Conservation (phyloP, 2,329 filamentous ascomycete species). For the Aspergillus japonicus region DNA sequence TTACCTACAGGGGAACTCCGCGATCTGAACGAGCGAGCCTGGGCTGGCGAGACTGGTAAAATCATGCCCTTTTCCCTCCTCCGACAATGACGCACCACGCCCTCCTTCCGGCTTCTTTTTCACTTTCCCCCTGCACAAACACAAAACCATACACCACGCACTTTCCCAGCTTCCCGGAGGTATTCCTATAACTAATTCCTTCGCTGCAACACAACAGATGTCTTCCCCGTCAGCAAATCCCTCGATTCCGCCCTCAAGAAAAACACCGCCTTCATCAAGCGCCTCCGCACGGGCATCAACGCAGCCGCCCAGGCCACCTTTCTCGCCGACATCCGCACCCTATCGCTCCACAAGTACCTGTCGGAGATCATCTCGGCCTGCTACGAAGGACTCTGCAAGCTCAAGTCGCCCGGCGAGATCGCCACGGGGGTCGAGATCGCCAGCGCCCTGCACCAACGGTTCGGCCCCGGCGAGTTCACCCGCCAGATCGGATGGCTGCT, state of each 20-base stretch:
- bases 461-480: slow-evolving; percentile 86
- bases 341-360: slow-evolving; percentile 93
- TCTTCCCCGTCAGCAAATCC: slow-evolving; percentile 73
- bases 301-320: slow-evolving; percentile 77
- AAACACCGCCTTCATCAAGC: slow-evolving; percentile 97
- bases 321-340: slow-evolving; percentile 80
- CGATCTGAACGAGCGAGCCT: slow-evolving; percentile 80
- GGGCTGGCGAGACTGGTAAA: slow-evolving; percentile 83
- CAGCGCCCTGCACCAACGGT: slow-evolving; percentile 92
- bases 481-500: slow-evolving; percentile 89
- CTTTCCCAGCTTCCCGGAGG: slow-evolving; percentile 16
- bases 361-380: slow-evolving; percentile 96
- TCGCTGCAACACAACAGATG: slow-evolving; percentile 54
- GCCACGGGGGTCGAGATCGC: slow-evolving; percentile 89
- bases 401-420: slow-evolving; percentile 89
- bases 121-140: slow-evolving; percentile 11
- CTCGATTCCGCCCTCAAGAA: slow-evolving; percentile 96
- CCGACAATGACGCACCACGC: not conserved
- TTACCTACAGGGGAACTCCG: slow-evolving; percentile 73
- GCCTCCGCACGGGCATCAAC: slow-evolving; percentile 84
- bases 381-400: slow-evolving; percentile 87
- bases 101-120: not conserved
- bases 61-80: not conserved
- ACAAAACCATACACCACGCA: not conserved
- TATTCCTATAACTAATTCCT: slow-evolving; percentile 16